phyloP scores from a whole-genome alignment of 805 yeast species.

The Zygoascus bituminiphila region DNA sequence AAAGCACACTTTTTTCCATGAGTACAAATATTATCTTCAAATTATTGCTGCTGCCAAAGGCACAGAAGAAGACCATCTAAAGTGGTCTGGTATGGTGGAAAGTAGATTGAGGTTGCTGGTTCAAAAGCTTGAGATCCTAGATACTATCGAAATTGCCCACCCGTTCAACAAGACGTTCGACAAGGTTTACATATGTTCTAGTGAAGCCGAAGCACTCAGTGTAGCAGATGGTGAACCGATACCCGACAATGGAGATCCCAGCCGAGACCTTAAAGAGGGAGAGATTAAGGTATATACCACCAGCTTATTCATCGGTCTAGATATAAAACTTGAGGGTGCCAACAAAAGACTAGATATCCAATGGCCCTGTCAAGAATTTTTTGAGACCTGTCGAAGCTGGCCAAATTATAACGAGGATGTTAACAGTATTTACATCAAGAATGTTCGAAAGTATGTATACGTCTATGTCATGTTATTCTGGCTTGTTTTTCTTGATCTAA shows the following conservation, averaged over 20 bases:
- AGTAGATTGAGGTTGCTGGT: constrained; percentile 76
- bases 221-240: constrained; percentile 57
- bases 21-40: constrained; percentile 80
- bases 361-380: constrained; percentile 85
- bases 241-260: constrained; percentile 37
- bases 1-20: constrained; percentile 73
- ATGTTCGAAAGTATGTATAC: constrained; percentile 47
- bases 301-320: constrained; percentile 74
- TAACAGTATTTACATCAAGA: constrained; percentile 56
- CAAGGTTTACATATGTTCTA: constrained; percentile 39
- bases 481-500: too few species aligned
- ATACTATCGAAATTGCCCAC: constrained; percentile 76
- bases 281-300: constrained; percentile 46
- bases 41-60: constrained; percentile 71
- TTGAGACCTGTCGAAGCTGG: constrained; percentile 69
- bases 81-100: constrained; percentile 92
- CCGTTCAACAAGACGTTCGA: constrained; percentile 79
- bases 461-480: too few species aligned
- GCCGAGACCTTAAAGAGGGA: constrained; percentile 22
- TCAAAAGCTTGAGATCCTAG: constrained; percentile 68
- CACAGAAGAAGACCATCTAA: constrained; percentile 70
- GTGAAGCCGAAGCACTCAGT: constrained; percentile 47
- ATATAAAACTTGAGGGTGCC: constrained; percentile 43
- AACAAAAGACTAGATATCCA: constrained; percentile 58
- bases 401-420: constrained; percentile 52